Evolutionary conservation across 345 rosid genomes (phyloP).

Genomic region (Melastoma malabathricum): DNA sequence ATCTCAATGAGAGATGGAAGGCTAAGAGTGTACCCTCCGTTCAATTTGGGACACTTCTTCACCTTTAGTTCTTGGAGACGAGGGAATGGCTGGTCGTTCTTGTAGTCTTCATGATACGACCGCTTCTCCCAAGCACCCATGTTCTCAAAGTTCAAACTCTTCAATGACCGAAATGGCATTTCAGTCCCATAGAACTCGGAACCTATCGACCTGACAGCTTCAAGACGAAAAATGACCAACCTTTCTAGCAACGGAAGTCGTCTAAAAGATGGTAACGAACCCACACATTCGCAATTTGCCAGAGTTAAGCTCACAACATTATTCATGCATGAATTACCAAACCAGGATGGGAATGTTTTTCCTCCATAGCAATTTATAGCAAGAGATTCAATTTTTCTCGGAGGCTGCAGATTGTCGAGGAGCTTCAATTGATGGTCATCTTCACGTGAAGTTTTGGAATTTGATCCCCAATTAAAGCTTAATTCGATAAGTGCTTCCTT

Average conservation of each 20-base stretch:
- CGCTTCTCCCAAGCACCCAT: too few species aligned
- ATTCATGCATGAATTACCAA: not conserved
- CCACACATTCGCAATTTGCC: slow-evolving; percentile 4
- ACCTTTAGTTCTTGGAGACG: too few species aligned
- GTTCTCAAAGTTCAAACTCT: too few species aligned
- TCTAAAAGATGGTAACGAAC: slow-evolving; percentile 16
- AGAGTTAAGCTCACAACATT: not conserved
- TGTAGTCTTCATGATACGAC: too few species aligned
- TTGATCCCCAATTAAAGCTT: not conserved
- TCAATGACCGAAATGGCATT: not conserved
- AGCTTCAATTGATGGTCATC: not conserved
- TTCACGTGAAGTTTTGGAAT: too few species aligned
- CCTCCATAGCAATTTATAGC: not conserved
- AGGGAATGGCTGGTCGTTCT: too few species aligned
- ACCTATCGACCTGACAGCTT: not conserved
- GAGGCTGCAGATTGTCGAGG: not conserved
- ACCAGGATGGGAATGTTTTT: not conserved
- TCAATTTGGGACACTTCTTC: too few species aligned
- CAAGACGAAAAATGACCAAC: slow-evolving; percentile 6
- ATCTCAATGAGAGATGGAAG: too few species aligned
- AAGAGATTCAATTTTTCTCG: not conserved
- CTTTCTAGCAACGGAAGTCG: slow-evolving; percentile 9
- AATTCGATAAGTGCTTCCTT: not conserved
- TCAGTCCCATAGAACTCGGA: not conserved
- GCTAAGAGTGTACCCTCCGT: not conserved